Evolutionary conservation across 2,329 filamentous ascomycete genomes (phyloP).

Genomic region (Juglanconis juglandina): DNA sequence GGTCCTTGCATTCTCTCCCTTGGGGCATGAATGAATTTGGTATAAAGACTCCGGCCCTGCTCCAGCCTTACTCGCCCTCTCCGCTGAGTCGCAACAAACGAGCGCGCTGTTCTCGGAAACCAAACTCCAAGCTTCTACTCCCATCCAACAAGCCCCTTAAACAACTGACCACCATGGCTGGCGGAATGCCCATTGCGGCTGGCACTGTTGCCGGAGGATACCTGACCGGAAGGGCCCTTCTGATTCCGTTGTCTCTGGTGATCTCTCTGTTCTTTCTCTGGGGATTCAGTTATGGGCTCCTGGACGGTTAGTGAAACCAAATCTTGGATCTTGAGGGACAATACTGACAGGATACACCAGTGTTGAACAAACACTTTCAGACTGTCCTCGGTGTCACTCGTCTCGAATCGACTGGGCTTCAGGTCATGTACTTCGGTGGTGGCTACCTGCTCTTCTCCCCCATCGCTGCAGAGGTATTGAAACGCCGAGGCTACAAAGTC

Average conservation of each 20-base stretch:
- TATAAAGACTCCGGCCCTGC: too few species aligned
- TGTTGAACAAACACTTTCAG: slow-evolving; percentile 46
- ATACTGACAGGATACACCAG: not conserved
- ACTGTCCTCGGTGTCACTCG: slow-evolving; percentile 23
- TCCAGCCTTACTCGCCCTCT: too few species aligned
- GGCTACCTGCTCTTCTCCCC: not conserved
- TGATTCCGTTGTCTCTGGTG: slow-evolving; percentile 1
- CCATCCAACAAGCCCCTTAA: not conserved
- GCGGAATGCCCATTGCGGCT: slow-evolving; percentile 6
- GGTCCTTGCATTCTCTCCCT: too few species aligned
- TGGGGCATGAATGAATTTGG: too few species aligned
- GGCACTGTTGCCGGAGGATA: slow-evolving; percentile 8
- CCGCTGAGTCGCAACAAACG: not conserved
- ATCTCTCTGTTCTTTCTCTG: not conserved
- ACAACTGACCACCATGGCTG: not conserved
- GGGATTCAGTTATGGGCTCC: not conserved
- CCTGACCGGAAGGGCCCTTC: slow-evolving; percentile 7
- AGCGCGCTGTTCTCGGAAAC: not conserved
- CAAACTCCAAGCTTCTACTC: too few species aligned
- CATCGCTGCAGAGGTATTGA: not conserved
- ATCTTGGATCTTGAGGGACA: not conserved
- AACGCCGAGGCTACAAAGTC: not conserved
- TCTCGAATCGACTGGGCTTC: not conserved
- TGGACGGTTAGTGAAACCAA: not conserved
- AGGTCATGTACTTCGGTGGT: not conserved